phyloP scores from a whole-genome alignment of 306 rosid genomes.

The Fragaria iinumae region DNA sequence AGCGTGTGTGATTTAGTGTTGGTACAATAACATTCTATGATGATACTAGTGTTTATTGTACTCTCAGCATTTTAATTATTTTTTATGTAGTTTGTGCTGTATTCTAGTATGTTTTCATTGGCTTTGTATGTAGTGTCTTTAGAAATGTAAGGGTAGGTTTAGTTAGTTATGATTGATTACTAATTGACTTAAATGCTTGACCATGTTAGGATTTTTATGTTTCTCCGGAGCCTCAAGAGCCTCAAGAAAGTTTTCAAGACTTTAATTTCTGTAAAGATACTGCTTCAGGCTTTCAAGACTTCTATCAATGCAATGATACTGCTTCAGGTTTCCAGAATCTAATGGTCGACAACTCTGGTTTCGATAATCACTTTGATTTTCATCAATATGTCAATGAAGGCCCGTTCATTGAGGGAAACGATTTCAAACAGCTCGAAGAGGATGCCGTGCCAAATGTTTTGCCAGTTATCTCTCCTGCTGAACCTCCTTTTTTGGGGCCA shows the following conservation, averaged over 20 bases:
- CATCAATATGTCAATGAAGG: conserved; percentile 43
- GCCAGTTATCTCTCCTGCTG: conserved; percentile 80
- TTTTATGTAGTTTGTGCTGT: background rate
- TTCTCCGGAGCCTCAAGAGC: conserved; percentile 8
- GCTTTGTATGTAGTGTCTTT: background rate
- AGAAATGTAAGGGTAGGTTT: background rate
- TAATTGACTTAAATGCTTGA: background rate
- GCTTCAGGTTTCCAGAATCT: conserved; percentile 17
- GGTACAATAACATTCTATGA: too few species aligned
- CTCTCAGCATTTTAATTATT: background rate
- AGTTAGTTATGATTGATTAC: background rate
- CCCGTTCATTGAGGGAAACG: background rate
- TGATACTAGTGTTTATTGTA: too few species aligned
- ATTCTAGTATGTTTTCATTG: background rate
- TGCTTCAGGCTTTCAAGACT: conserved; percentile 12
- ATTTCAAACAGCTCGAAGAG: conserved; percentile 26
- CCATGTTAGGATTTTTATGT: conserved; percentile 21
- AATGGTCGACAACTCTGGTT: conserved; percentile 19
- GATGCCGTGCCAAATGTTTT: conserved; percentile 63
- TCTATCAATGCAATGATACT: conserved; percentile 9
- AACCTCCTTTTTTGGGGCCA: conserved; percentile 89
- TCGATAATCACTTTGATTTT: conserved; percentile 63
- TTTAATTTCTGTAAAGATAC: conserved; percentile 8
- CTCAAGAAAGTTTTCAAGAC: conserved; percentile 13
- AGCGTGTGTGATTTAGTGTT: background rate